These are phyloP conservation scores for Apophysomyces sp. DNA, from an alignment of 371 early-diverging fungal species.

Conservation along the genomic window DNA sequence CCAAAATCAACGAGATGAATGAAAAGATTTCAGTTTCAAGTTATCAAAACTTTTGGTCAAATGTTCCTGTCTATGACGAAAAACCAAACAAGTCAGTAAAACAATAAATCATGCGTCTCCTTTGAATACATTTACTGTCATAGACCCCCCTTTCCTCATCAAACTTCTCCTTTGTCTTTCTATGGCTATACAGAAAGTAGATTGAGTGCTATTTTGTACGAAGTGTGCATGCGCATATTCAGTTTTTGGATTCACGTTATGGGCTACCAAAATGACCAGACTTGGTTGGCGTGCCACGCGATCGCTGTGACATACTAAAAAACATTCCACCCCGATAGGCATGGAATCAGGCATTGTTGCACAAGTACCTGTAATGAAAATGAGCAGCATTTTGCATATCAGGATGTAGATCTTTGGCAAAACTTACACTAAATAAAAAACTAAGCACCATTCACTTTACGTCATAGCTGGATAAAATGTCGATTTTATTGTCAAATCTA, in stretches of 20 bases:
- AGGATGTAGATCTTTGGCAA: not conserved
- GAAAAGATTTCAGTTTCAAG: not conserved
- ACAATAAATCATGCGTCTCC: not conserved
- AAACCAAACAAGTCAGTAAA: not conserved
- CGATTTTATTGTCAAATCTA: too few species aligned
- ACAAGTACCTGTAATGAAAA: not conserved
- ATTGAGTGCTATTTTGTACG: not conserved
- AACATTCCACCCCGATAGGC: too few species aligned
- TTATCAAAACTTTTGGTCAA: not conserved
- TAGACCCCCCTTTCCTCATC: not conserved
- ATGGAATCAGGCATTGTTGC: not conserved
- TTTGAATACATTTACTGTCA: not conserved
- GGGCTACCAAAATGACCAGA: not conserved
- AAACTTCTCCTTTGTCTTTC: not conserved
- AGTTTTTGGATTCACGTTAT: not conserved
- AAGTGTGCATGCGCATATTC: not conserved
- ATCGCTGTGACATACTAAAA: not conserved
- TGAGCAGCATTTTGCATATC: too few species aligned
- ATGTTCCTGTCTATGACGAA: not conserved
- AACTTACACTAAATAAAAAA: not conserved
- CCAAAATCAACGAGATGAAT: not conserved
- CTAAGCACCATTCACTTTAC: not conserved
- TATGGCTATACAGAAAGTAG: not conserved
- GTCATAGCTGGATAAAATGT: not conserved
- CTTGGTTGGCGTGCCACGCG: not conserved